These are phyloP conservation scores for Periglandula ipomoeae DNA, from an alignment of 2,329 filamentous ascomycete species.

Conservation along the genomic window DNA sequence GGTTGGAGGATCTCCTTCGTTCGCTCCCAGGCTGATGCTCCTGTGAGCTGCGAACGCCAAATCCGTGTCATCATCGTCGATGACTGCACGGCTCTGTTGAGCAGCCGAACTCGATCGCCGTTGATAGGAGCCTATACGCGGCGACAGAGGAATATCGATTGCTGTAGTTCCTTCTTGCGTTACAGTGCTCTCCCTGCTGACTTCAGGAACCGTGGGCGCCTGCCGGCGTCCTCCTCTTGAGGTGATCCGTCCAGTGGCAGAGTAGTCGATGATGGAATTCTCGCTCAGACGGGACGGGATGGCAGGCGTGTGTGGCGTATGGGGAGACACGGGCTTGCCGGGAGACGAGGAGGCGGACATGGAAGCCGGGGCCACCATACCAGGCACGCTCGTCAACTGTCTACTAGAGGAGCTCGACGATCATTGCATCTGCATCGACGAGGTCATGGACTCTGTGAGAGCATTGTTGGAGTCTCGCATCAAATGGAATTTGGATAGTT, in stretches of 20 bases:
- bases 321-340: constrained; percentile 79
- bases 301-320: constrained; percentile 86
- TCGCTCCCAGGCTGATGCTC: constrained; percentile 58
- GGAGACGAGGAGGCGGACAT: constrained; percentile 82
- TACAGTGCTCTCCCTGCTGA: constrained; percentile 28
- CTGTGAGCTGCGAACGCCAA: constrained; percentile 51
- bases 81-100: constrained; percentile 47
- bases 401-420: constrained; percentile 67
- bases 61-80: constrained; percentile 53
- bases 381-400: constrained; percentile 49
- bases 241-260: constrained; percentile 19
- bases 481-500: constrained; percentile 74
- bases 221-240: constrained; percentile 20
- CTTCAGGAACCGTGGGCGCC: constrained; percentile 18
- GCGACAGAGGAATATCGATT: constrained; percentile 66
- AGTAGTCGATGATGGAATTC: constrained; percentile 57
- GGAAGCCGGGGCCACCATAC: constrained; percentile 64
- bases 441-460: constrained; percentile 87
- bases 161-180: constrained; percentile 50
- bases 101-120: constrained; percentile 62
- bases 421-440: constrained; percentile 74
- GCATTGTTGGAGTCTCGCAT: constrained; percentile 86
- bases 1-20: constrained; percentile 54
- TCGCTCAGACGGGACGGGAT: constrained; percentile 90
- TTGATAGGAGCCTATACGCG: constrained; percentile 45